Conservation (phyloP, 2,329 filamentous ascomycete species). For the Aureobasidium sp. region DNA sequence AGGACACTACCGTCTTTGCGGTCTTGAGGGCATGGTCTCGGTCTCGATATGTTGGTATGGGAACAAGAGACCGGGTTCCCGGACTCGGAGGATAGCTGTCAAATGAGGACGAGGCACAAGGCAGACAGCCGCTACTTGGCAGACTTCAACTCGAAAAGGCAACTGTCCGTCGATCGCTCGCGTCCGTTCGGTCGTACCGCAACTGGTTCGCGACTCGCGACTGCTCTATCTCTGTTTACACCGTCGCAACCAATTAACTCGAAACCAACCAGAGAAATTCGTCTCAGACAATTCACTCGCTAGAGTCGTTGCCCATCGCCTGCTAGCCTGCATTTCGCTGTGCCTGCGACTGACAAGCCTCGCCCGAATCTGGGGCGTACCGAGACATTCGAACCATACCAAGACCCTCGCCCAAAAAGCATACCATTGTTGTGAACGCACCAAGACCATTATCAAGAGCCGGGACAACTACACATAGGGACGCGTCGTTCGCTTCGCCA, state of each 20-base stretch:
- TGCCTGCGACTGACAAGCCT: neutral
- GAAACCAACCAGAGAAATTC: neutral
- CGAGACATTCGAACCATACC: slow-evolving; percentile 1
- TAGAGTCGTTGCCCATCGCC: neutral
- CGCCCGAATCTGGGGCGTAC: slow-evolving; percentile 3
- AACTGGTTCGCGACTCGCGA: neutral
- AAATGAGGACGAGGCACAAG: neutral
- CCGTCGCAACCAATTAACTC: neutral
- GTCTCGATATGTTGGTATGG: neutral
- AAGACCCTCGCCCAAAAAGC: neutral
- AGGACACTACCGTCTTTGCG: neutral
- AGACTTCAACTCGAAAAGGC: neutral
- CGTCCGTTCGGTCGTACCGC: neutral
- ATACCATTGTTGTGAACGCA: neutral
- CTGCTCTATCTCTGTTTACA: neutral
- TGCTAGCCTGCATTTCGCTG: neutral
- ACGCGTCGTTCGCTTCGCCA: neutral
- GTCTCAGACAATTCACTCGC: neutral
- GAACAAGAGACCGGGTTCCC: neutral
- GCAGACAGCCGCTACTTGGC: neutral
- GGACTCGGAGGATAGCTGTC: neutral
- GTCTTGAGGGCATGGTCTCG: neutral
- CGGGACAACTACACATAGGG: neutral
- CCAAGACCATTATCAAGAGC: neutral
- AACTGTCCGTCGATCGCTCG: neutral